phyloP scores from a whole-genome alignment of 2,329 filamentous ascomycete species.

The Paracoccidioides brasiliensis region DNA sequence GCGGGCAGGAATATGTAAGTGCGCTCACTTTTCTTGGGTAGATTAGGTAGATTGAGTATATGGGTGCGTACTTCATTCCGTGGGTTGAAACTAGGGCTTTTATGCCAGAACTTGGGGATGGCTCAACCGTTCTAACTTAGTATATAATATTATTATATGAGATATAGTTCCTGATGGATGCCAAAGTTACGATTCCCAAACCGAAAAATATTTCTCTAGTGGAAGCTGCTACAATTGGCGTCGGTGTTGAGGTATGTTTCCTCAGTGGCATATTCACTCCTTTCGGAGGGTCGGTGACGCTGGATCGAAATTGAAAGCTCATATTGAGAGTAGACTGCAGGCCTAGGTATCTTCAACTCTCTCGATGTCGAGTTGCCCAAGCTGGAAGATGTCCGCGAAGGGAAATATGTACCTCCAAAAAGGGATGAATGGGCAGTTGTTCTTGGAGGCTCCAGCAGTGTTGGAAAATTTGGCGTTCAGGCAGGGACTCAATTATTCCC shows the following conservation, averaged over 20 bases:
- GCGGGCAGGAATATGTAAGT: conserved; percentile 18
- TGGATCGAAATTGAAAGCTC: neutral
- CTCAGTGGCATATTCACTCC: conserved; percentile 5
- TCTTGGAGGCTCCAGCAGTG: conserved; percentile 21
- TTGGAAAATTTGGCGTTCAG: conserved; percentile 21
- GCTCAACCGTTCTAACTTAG: neutral
- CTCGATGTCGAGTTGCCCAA: conserved; percentile 15
- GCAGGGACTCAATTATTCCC: neutral
- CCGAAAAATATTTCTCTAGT: conserved; percentile 18
- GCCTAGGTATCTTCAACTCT: conserved; percentile 14
- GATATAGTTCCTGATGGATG: conserved; percentile 20
- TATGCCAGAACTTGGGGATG: neutral
- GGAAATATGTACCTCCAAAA: conserved; percentile 6
- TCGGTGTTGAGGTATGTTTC: conserved; percentile 10
- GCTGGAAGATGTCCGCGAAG: conserved; percentile 9
- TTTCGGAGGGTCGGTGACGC: neutral
- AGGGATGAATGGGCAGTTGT: conserved; percentile 20
- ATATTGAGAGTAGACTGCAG: conserved; percentile 12
- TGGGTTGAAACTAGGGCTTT: neutral
- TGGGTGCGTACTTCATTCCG: neutral
- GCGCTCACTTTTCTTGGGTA: no score
- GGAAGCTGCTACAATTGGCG: conserved; percentile 20
- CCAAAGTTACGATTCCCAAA: conserved; percentile 17
- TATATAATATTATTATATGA: neutral
- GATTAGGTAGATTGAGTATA: neutral